Base-by-base conservation (phyloP, 352 stramenopile species). In the Pythium coloratum region DNA sequence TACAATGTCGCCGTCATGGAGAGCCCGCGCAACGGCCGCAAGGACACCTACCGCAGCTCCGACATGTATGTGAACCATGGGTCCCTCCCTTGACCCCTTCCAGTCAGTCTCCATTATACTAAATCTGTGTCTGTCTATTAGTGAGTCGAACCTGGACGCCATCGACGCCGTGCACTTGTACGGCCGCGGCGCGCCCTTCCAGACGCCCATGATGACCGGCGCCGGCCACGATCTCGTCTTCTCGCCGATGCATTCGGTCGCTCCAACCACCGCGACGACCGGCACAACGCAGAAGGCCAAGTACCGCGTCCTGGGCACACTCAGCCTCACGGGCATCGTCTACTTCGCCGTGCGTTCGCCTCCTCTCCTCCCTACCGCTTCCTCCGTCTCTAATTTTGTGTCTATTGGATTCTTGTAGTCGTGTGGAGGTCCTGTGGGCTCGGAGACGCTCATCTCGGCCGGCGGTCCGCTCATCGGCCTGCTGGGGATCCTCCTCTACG, bases 401-500 rank as follows among this genome's bases (percentile, higher is more conserved):
- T 32, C n/a, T 30, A 33, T 20, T 13, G 9, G 6, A 28, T 46
- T 4, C 10, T 4, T 54, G 16, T 64, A 66, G 59, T 42, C 59
- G n/a, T 75, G 71, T 51, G 62, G 67, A 30, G 67, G 71, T 24
- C 56, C 67, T 14, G 50, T 67, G 16, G 71, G 67, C 55, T 50
- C 62, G 0, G 69, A 76, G 24, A 38, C 51, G 5, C 59, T 82
- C 56, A 55, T 79, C 36, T 50, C 64, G 1, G 59, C 72, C 0
- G 72, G 70, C 13, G 72, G 75, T 9, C 71, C 72, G 26, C 82
- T 92, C 34, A 13, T 90, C 61, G 78, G 88, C 2, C 68, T 98
- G 26, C 34, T 96, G 2, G 83, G 88, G 7, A 86, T 96, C 62
- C 28, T 82, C 8, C 24, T 95, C 14, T 82, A 97, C 32, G 88